Percentiles rank a stretch among this genome's conserved stretches.
phyloP scores from a whole-genome alignment of 192 early-diverging fungal species.

The Linderina pennispora region DNA sequence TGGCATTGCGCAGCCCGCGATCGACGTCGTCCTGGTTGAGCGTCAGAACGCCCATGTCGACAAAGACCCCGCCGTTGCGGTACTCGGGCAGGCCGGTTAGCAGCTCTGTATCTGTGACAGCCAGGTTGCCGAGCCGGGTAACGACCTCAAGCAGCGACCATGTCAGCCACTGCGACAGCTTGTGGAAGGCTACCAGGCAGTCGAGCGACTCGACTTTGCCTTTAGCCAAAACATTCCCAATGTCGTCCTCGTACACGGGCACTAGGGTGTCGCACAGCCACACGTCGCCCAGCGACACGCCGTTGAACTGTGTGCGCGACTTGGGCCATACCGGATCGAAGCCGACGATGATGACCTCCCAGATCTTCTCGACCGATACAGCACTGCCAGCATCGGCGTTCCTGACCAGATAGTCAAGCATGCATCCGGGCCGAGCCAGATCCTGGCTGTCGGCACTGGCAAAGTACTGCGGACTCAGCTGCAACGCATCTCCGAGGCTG shows the following conservation, averaged over 20 bases:
- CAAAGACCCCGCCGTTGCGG: constrained; percentile 81
- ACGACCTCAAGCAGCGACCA: constrained; percentile 87
- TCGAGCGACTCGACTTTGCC: constrained; percentile 12
- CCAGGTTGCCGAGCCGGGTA: constrained; percentile 45
- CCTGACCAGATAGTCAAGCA: constrained; percentile 72
- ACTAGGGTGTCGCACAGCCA: constrained; percentile 73
- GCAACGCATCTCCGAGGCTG: constrained; percentile 55
- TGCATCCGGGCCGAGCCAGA: constrained; percentile 70
- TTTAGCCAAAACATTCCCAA: no score
- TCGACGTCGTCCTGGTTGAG: constrained; percentile 49
- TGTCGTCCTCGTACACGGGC: no score
- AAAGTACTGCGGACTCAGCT: constrained; percentile 54
- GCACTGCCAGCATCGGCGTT: constrained; percentile 38
- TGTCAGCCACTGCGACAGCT: constrained; percentile 93
- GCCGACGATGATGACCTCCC: constrained; percentile 73
- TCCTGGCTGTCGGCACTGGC: constrained; percentile 22
- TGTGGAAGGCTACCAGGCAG: constrained; percentile 77
- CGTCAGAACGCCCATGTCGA: constrained; percentile 76
- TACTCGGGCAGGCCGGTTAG: constrained; percentile 88
- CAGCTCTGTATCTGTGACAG: constrained; percentile 50
- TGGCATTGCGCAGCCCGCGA: constrained; percentile 47
- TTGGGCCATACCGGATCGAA: constrained; percentile 83
- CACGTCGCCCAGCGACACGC: constrained; percentile 80
- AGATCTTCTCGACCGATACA: constrained; percentile 68
- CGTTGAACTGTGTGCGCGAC: constrained; percentile 69